Evolutionary conservation across 305 asterid species (phyloP).

Genomic region (Andrographis paniculata): DNA sequence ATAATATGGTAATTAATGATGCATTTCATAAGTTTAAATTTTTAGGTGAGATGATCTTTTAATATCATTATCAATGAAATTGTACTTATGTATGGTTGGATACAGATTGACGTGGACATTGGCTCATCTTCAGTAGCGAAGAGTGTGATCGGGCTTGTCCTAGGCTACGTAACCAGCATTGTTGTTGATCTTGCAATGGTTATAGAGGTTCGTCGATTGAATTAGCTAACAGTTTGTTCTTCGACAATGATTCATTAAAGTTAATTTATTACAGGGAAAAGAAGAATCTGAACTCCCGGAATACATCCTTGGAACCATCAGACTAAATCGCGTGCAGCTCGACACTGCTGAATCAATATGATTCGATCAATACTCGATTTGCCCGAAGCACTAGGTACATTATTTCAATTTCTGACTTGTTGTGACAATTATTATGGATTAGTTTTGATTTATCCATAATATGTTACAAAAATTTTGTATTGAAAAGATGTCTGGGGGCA

Average conservation of each 20-base stretch:
- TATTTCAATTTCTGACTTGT: background rate
- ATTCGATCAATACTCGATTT: background rate
- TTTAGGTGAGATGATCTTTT: too few species aligned
- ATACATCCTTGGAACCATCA: constrained; percentile 83
- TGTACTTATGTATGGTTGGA: background rate
- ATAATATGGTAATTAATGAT: too few species aligned
- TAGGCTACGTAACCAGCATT: constrained; percentile 88
- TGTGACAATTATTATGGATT: background rate
- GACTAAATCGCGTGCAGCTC: constrained; percentile 61
- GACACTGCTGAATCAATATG: constrained; percentile 52
- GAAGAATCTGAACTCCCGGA: constrained; percentile 91
- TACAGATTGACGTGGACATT: constrained; percentile 96
- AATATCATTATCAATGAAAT: too few species aligned
- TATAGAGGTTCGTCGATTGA: constrained; percentile 87
- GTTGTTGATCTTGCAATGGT: constrained; percentile 95
- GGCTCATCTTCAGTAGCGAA: constrained; percentile 99
- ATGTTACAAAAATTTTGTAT: too few species aligned
- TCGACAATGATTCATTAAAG: background rate
- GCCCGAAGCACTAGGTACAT: too few species aligned
- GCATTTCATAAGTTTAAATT: too few species aligned
- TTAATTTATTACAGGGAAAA: constrained; percentile 48
- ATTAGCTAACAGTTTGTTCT: constrained; percentile 13
- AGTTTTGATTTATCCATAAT: too few species aligned
- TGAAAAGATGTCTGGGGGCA: too few species aligned
- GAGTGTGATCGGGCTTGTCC: constrained; percentile 87